Evolutionary conservation across 768 basidiomycete species (phyloP).

Genomic region (Tulasnella sp.): DNA sequence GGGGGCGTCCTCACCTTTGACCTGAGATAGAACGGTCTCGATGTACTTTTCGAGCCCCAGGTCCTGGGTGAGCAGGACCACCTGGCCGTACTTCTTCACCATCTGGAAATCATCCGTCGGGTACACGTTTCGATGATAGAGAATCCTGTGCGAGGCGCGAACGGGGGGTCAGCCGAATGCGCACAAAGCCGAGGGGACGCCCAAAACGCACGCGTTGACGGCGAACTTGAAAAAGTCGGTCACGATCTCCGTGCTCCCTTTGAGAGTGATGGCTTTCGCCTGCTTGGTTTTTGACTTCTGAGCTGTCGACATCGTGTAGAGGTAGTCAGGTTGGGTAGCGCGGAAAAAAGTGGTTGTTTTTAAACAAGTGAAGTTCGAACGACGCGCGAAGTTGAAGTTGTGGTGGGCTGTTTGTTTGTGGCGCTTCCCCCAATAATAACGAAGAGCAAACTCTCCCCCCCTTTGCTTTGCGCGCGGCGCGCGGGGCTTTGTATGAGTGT

Average conservation of each 20-base stretch:
- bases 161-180: neutral
- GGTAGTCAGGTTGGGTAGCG: neutral
- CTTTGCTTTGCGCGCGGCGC: neutral
- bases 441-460: neutral
- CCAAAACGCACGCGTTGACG: conserved; percentile 73
- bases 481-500: neutral
- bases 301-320: neutral
- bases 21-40: conserved; percentile 85
- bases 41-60: conserved; percentile 88
- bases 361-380: neutral
- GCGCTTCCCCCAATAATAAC: neutral
- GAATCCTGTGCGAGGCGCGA: conserved; percentile 52
- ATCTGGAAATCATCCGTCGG: conserved; percentile 98
- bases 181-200: neutral
- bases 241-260: conserved; percentile 86
- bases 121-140: conserved; percentile 95
- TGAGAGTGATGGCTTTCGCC: conserved; percentile 59
- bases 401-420: conserved; percentile 1
- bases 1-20: conserved; percentile 56
- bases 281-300: conserved; percentile 10
- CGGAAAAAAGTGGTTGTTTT: neutral
- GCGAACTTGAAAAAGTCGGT: conserved; percentile 99
- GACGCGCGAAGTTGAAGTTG: neutral
- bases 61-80: conserved; percentile 89
- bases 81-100: conserved; percentile 99